Base-by-base conservation (phyloP, 2,329 filamentous ascomycete species). In the Fusarium foetens region DNA sequence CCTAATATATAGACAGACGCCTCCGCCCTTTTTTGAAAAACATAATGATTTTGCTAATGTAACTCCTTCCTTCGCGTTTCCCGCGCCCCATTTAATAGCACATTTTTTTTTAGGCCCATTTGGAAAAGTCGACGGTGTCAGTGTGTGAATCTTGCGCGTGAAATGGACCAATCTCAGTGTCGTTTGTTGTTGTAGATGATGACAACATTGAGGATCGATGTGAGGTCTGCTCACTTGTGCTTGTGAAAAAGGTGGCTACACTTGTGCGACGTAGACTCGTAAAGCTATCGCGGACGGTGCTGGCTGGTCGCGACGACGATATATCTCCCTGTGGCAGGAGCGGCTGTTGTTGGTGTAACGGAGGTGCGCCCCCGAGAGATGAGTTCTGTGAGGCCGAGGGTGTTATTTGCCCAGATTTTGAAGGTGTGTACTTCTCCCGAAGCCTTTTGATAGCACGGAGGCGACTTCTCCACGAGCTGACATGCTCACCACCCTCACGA, bases 381-480 rank as follows among this genome's bases (percentile, higher is more conserved):
- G 75, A 74, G n/a, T 73, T 65, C 27, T 80, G 76, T 21, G 80
- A 77, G 17, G 78, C 75, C 4, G 79, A 77, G n/a, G 77, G 69
- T 12, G 73, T 74, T 17, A 75, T 17, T 27, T 66, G 74, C 31
- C 69, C 68, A 39, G 74, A 52, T 72, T 86, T 89, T 13, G 83
- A 83, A 3, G 83, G 83, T 4, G 83, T 85, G 73, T 92, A 87
- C 66, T 88, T 89, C 65, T 97, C 93, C 33, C 94, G 90, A 54
- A 99, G 87, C 48, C 90, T 89, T 79, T 92, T 92, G 79, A 99
- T 97, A 79, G 95, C 93, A 53, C 93, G 90, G 17, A 98, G 87
- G 53, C 96, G 91, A 75, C 92, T 93, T 65, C 94, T 91, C 96
- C 96, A 98, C 13, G 94, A 93, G 16, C 94, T 96, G 35, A 96